Evolutionary conservation across 495 filamentous ascomycete species (phyloP), one percentile per base, ranked within the genome.

Genomic region (Staphylotrichum longicolle): DNA sequence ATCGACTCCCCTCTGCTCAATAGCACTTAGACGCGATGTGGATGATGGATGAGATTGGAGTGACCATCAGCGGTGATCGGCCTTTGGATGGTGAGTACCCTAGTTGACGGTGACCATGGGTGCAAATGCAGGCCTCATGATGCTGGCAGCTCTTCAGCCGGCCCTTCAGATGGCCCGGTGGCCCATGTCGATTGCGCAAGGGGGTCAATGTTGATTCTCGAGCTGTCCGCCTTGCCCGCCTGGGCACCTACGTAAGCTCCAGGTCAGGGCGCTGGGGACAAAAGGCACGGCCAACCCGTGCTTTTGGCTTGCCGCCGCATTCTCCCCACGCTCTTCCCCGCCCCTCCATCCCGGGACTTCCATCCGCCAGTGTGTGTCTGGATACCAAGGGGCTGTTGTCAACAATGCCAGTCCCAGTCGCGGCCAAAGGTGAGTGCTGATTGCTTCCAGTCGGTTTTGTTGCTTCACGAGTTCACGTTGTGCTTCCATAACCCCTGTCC

Each of bases 361-460:
- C 45, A 39, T 41, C 55, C 37, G 14, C 8, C 46, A 59, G 41
- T 30, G 33, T 46, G 41, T 35, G 45, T 34, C 42, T 44, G 44
- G 44, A 12, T 7, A 8, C 34, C 41, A 32, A 44, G 10, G 48
- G 52, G 37, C 42, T 45, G n/a, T 58, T 34, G 20, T 37, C 46
- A 32, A 73, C 66, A 40, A 80, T 80, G 77, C 75, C 77, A 63
- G 54, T 77, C 58, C 76, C 77, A 54, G 62, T 80, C 62, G 68
- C 72, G 56, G 77, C 76, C 63, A 78, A 80, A 74, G 75, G 77
- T 80, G 55, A 75, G 77, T 70, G 48, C 32, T 64, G 62, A 63
- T 64, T 63, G 58, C 49, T 63, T 52, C 49, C 40, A 53, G 51
- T 48, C 37, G 50, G 15, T 14, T 33, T 62, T n/a, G 40, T 34